Percentiles rank a stretch among this genome's conserved stretches.
These are phyloP conservation scores for Begonia fuchsioides DNA, from an alignment of 306 rosid genomes.

Conservation along the genomic window DNA sequence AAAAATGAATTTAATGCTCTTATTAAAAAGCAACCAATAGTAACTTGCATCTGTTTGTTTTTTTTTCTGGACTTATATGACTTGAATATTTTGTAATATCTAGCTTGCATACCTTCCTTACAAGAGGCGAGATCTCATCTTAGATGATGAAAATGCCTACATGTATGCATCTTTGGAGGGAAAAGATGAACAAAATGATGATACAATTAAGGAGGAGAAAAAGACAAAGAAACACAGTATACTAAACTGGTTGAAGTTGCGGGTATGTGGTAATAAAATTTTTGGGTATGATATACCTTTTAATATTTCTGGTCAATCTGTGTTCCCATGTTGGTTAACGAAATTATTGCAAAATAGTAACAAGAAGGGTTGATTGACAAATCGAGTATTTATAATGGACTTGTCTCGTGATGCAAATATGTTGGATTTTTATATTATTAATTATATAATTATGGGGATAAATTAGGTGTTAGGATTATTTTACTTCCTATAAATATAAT, in stretches of 20 bases:
- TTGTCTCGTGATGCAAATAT: too few relatives aligned
- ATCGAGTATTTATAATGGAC: too few relatives aligned
- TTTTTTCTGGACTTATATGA: not conserved
- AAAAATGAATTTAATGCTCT: not conserved
- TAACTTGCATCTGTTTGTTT: too few relatives aligned
- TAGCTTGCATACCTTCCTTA: conserved; percentile 96
- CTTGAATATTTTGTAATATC: conserved; percentile 14
- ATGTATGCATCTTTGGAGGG: conserved; percentile 63
- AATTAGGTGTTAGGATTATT: too few relatives aligned
- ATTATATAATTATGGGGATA: too few relatives aligned
- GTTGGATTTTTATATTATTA: too few relatives aligned
- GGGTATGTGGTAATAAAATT: conserved; percentile 35
- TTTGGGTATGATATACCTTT: not conserved
- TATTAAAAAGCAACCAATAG: too few relatives aligned
- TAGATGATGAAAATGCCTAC: conserved; percentile 80
- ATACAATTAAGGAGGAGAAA: conserved; percentile 52
- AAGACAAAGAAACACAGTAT: conserved; percentile 84
- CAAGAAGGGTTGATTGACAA: too few relatives aligned
- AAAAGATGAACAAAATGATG: conserved; percentile 39
- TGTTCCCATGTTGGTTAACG: too few relatives aligned
- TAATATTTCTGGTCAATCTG: too few relatives aligned
- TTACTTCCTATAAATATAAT: too few relatives aligned
- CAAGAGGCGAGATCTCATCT: conserved; percentile 78
- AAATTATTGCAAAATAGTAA: too few relatives aligned
- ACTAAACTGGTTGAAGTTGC: conserved; percentile 79